These are phyloP conservation scores for Trichoderma orchidacearum DNA, from an alignment of 495 filamentous ascomycete genomes.

Conservation along the genomic window DNA sequence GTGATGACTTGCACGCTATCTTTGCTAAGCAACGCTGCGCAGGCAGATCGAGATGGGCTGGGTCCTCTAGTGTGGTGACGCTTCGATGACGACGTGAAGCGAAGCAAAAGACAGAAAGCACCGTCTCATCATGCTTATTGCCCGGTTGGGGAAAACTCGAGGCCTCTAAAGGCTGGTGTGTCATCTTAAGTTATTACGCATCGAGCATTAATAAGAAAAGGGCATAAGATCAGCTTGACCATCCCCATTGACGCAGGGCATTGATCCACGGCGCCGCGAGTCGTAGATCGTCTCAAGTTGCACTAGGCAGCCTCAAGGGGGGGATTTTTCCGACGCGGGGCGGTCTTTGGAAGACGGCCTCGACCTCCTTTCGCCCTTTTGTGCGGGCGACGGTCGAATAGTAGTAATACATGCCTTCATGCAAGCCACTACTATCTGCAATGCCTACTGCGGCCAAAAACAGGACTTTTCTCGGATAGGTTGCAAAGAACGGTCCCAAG, in stretches of 20 bases:
- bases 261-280: constrained; percentile 15
- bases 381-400: neutral
- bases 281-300: constrained; percentile 34
- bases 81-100: neutral
- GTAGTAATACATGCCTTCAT: too few species aligned
- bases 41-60: neutral
- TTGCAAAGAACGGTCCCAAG: too few species aligned
- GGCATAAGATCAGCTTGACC: constrained; percentile 34
- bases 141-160: too few species aligned
- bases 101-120: neutral
- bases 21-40: neutral
- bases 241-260: constrained; percentile 5
- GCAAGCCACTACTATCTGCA: too few species aligned
- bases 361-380: neutral
- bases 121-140: too few species aligned
- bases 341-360: neutral
- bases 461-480: neutral
- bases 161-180: neutral
- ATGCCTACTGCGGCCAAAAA: neutral
- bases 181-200: neutral
- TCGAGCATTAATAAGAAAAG: constrained; percentile 11
- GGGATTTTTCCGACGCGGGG: neutral
- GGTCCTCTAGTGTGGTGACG: neutral
- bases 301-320: constrained; percentile 10
- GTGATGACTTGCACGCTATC: too few species aligned